Evolutionary conservation across 345 rosid genomes (phyloP).

Genomic region (Eucalyptus cloeziana): DNA sequence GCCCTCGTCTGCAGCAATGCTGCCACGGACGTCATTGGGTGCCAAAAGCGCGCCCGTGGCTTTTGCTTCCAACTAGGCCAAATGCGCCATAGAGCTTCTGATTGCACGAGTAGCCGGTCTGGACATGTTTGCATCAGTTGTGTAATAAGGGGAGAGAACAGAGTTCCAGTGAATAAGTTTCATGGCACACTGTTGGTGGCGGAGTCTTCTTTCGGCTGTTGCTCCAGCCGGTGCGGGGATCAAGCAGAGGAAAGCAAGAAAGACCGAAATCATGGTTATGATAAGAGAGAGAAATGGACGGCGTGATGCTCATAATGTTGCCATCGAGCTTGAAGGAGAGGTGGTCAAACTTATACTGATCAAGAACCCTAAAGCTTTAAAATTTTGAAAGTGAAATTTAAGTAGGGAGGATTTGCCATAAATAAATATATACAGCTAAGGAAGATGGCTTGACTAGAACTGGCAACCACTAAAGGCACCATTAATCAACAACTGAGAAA

Average conservation of each 20-base stretch:
- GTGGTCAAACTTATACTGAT: not conserved
- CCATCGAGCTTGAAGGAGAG: not conserved
- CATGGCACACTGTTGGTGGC: not conserved
- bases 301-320: not conserved
- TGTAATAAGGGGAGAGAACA: constrained; percentile 7
- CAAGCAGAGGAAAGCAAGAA: not conserved
- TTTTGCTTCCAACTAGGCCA: not conserved
- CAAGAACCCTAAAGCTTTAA: not conserved
- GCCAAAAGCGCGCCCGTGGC: not conserved
- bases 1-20: constrained; percentile 5
- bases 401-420: not conserved
- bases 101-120: constrained; percentile 3
- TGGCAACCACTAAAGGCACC: not conserved
- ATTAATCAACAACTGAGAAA: not conserved
- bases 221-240: not conserved
- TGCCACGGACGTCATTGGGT: constrained; percentile 7
- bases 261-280: not conserved
- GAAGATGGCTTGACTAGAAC: not conserved
- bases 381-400: not conserved
- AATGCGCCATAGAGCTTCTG: constrained; percentile 12
- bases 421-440: not conserved
- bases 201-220: not conserved
- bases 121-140: not conserved
- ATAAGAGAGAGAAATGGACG: not conserved
- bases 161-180: constrained; percentile 12